Conservation (phyloP, 441 rosid genomes). For the Gossypium davidsonii region DNA sequence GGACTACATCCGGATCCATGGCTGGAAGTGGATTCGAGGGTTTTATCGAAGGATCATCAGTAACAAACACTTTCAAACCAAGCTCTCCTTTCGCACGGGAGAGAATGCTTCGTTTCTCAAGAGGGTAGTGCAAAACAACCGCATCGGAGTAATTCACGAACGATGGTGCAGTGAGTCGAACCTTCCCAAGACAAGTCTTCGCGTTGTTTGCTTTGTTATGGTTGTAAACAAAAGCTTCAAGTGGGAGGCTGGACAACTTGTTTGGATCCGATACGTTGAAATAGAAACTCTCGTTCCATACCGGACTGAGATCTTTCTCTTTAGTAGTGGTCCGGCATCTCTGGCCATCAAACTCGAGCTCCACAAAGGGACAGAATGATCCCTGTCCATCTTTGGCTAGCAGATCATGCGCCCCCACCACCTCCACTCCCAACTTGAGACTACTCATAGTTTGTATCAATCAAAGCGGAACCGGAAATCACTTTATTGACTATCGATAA, state of each 20-base stretch:
- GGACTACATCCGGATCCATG: conserved; percentile 30
- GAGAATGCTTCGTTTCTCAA: conserved; percentile 53
- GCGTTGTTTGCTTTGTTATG: conserved; percentile 35
- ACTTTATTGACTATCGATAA: neutral
- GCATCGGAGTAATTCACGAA: conserved; percentile 75
- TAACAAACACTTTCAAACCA: conserved; percentile 64
- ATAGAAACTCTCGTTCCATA: conserved; percentile 81
- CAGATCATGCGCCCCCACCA: conserved; percentile 70
- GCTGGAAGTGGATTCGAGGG: conserved; percentile 46
- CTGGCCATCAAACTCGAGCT: conserved; percentile 77
- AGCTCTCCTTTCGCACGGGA: conserved; percentile 77
- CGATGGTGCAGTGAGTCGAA: conserved; percentile 68
- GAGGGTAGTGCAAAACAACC: conserved; percentile 68
- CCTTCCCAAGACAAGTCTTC: conserved; percentile 61
- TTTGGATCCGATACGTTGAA: conserved; percentile 70
- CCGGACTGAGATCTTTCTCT: conserved; percentile 63
- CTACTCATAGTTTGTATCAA: conserved; percentile 39
- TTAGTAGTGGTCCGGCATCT: conserved; percentile 59
- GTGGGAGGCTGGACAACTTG: conserved; percentile 43
- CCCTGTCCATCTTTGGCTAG: conserved; percentile 59
- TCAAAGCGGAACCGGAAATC: neutral
- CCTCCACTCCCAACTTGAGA: conserved; percentile 86
- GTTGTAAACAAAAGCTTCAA: conserved; percentile 58
- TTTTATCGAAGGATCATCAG: conserved; percentile 54
- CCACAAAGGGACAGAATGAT: conserved; percentile 56